A percentile compares a stretch with the other conserved stretches of the same genome.
Evolutionary conservation across 352 stramenopile species (phyloP).

Genomic region (Globisporangium carolinianum): DNA sequence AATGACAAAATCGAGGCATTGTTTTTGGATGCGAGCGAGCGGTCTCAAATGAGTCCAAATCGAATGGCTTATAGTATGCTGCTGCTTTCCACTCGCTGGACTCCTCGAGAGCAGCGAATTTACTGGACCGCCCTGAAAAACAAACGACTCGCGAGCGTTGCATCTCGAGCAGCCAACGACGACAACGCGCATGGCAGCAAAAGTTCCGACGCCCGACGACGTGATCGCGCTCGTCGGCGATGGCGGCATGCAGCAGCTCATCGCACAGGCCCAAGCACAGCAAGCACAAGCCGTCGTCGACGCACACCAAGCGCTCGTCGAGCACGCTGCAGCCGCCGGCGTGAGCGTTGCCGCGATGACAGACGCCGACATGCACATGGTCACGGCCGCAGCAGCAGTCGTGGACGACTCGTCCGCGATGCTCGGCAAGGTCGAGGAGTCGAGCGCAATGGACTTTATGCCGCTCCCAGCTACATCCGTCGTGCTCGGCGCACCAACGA

Average conservation of each 20-base stretch:
- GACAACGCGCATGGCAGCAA: constrained; percentile 16
- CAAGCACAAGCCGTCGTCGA: constrained; percentile 18
- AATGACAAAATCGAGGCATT: not conserved
- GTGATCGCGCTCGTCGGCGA: constrained; percentile 48
- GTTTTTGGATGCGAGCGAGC: constrained; percentile 2
- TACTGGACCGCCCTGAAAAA: constrained; percentile 38
- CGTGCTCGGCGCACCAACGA: constrained; percentile 8
- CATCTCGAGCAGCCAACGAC: not conserved
- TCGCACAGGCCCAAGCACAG: constrained; percentile 47
- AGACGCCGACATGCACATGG: constrained; percentile 7
- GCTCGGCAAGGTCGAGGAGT: constrained; percentile 1
- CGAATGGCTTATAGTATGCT: too few relatives aligned
- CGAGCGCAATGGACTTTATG: constrained; percentile 20
- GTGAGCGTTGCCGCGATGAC: constrained; percentile 2
- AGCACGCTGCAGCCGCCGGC: constrained; percentile 12
- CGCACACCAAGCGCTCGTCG: constrained; percentile 11
- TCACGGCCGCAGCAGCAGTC: not conserved
- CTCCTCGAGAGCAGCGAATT: not conserved
- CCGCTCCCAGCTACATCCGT: constrained; percentile 17
- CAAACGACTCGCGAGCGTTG: not conserved
- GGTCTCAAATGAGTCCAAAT: not conserved
- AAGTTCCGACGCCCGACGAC: constrained; percentile 44
- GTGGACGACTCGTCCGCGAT: not conserved
- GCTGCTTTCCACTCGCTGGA: too few relatives aligned
- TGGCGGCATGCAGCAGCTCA: constrained; percentile 42